Evolutionary conservation across 495 filamentous ascomycete genomes (phyloP), one percentile per base, ranked within the genome.

Genomic region (Massariosphaeria phaeospora): DNA sequence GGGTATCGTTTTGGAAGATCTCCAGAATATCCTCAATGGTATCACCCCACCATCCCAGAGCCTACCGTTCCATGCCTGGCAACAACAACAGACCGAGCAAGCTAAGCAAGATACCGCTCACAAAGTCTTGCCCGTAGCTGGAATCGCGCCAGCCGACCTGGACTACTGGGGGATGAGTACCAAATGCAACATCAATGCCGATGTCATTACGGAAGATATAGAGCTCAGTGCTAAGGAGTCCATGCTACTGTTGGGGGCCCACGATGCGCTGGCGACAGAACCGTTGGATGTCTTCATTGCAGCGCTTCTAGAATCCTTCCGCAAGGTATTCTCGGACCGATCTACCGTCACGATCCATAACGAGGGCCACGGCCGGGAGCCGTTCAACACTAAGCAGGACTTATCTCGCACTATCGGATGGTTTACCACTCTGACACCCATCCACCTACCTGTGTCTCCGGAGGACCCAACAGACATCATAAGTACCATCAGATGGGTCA

Each of bases 341-440:
- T 9, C 18, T 11, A 45, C 46, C 3, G 52, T 55, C 24, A 44
- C 52, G 17, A 57, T 70, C 35, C 67, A 63, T 54, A 70, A 62
- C 31, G 67, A 70, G 54, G 66, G 61, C 10, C 67, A 70, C 41
- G 67, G 67, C 18, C 66, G 67, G 12, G 67, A 70, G 35, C 55
- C 61, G 0, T 65, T 65, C 52, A 36, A 59, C 31, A 25, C 61
- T 8, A 44, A 48, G 13, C 31, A 61, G 15, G 66, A 70, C 42
- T 30, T 70, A 0, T 70, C 66, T 13, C 52, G 65, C 21, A 70
- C 67, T 1, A 53, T 68, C 9, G 67, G 67, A 0, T 70, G 67
- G 67, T 70, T 70, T 48, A 70, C 67, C 1, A 64, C 64, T 8
- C 44, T 68, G 3, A 56, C 46, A 25, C 67, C 66, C 2, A 46